phyloP scores from a whole-genome alignment of 495 filamentous ascomycete genomes.

The Lichina pygmaea region DNA sequence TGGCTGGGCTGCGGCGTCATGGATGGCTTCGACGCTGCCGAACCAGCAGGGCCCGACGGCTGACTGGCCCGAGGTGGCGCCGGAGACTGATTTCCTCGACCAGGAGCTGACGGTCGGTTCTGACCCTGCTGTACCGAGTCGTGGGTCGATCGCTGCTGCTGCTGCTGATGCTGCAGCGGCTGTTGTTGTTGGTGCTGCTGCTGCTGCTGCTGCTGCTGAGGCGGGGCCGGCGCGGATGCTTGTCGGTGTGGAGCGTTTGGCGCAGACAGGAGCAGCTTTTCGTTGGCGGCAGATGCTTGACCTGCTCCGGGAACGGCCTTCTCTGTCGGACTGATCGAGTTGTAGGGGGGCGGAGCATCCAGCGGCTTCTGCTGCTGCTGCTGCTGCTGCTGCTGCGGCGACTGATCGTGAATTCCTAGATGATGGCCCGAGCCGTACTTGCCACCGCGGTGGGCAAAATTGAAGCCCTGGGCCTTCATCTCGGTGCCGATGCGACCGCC shows the following conservation, averaged over 20 bases:
- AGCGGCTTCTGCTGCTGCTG: too few species aligned
- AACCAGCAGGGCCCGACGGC: slow-evolving; percentile 5
- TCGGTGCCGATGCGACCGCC: slow-evolving; percentile 87
- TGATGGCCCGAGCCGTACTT: slow-evolving; percentile 15
- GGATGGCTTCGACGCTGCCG: slow-evolving; percentile 6
- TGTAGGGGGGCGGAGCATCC: too few species aligned
- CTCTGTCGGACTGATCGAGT: too few species aligned
- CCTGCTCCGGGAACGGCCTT: too few species aligned
- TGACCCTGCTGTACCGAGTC: not conserved
- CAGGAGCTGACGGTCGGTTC: not conserved
- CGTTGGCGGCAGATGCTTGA: too few species aligned
- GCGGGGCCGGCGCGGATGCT: too few species aligned
- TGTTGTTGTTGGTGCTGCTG: too few species aligned
- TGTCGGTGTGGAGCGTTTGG: too few species aligned
- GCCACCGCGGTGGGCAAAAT: slow-evolving; percentile 75
- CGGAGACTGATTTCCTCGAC: not conserved
- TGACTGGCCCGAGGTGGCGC: not conserved
- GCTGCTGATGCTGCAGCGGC: too few species aligned
- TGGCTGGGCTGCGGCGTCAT: not conserved
- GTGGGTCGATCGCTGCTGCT: too few species aligned
- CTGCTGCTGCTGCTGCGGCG: slow-evolving; percentile 1
- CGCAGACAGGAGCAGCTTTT: too few species aligned
- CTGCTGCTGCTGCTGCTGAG: too few species aligned
- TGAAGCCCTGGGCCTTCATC: slow-evolving; percentile 97
- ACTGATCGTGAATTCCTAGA: not conserved